Evolutionary conservation across 345 rosid genomes (phyloP).

Genomic region (Salix suchowensis): DNA sequence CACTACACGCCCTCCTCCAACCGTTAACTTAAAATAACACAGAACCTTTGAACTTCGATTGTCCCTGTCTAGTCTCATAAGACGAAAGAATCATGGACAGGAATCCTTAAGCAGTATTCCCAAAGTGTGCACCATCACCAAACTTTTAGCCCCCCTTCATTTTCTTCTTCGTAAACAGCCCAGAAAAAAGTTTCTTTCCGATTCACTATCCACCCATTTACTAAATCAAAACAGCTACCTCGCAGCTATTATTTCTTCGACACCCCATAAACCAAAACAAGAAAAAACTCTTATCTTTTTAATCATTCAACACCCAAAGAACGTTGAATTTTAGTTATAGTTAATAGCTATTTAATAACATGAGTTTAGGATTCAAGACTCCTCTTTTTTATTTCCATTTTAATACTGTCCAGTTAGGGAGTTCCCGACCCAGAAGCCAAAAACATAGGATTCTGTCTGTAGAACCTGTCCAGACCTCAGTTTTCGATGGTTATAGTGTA

Average conservation of each 20-base stretch:
- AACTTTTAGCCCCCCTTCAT: background rate
- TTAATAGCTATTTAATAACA: background rate
- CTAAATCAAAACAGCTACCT: no score
- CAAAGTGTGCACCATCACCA: background rate
- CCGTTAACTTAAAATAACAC: background rate
- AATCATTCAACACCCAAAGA: background rate
- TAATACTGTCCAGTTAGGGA: constrained; percentile 9
- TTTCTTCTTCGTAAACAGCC: background rate
- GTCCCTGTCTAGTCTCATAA: background rate
- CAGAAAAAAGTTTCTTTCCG: background rate
- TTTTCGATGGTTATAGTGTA: background rate
- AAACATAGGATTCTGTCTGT: constrained; percentile 8
- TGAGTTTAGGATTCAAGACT: constrained; percentile 5
- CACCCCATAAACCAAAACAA: background rate
- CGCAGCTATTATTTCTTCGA: background rate
- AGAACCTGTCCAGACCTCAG: background rate
- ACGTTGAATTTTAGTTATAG: background rate
- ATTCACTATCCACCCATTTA: background rate
- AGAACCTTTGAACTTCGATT: background rate
- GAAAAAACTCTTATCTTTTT: background rate
- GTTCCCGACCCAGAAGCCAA: constrained; percentile 13
- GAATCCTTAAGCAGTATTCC: background rate
- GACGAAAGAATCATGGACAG: background rate
- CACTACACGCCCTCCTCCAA: background rate
- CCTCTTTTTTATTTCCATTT: constrained; percentile 5